Base-by-base conservation (phyloP, 148 eudicot genomes). In the Camellia lanceoleosa region DNA sequence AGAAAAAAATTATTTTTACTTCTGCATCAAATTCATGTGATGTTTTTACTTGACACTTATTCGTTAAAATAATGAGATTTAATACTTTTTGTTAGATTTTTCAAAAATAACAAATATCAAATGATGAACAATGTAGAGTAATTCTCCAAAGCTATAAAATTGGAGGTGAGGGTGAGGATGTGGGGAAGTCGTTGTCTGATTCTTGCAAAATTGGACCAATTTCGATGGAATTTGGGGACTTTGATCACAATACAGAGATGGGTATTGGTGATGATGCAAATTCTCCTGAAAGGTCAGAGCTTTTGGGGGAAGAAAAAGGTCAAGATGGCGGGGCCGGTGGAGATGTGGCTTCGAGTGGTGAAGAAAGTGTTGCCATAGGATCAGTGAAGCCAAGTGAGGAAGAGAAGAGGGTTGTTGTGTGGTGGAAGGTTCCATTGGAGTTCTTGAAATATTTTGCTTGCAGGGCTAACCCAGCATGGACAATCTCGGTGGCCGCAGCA, bases 401-500 rank as follows among this genome's bases (percentile, higher is more conserved):
- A 60, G 85, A 78, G 68, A 77, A 79, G 78, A 78, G 78, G 73
- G 77, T 58, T 46, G 83, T 77, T 13, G 91, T 85, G 63, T 95
- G 98, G 98, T 93, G 97, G 98, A 95, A 85, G 85, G 84, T 90
- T 80, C 98, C 98, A 5, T 42, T 92, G 67, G 96, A 92, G 81
- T 79, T 95, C 52, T 70, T 93, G 78, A 93, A 68, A 73, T 91
- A 84, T 69, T 91, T 91, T 84, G 89, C 89, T 68, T 79, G 88
- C 58, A 90, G 89, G 89, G 93, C 87, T 54, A 90, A 86, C 44
- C 98, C 98, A 0, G 89, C 89, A 43, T 95, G 98, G 98, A 89
- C 91, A n/a, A 84, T 93, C 42, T 91, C 97, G 30, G 89, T 89
- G 68, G 98, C 94, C 0, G 97, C 97, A 38, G 98, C 98, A 4